These are phyloP conservation scores for Paraphoma chrysanthemicola DNA, from an alignment of 2,329 filamentous ascomycete species.

Conservation along the genomic window DNA sequence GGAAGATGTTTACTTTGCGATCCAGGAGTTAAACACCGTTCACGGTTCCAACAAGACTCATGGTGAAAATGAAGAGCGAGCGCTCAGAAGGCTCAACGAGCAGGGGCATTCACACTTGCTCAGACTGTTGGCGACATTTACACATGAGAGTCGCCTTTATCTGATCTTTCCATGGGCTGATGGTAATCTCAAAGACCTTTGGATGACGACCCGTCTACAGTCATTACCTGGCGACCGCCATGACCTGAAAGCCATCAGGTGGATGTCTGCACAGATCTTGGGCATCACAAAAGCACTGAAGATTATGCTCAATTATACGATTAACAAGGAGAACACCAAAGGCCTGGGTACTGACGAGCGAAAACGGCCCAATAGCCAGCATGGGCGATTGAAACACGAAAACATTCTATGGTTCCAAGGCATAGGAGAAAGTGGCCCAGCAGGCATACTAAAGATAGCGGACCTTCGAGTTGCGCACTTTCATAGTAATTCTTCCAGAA, in stretches of 20 bases:
- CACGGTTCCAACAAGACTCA: neutral
- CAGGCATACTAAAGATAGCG: conserved; percentile 30
- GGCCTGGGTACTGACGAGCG: neutral
- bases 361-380: conserved; percentile 6
- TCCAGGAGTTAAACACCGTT: conserved; percentile 1
- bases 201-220: too few relatives aligned
- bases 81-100: conserved; percentile 2
- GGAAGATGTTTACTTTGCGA: neutral
- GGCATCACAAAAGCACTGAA: conserved; percentile 8
- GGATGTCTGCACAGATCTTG: conserved; percentile 9
- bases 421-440: neutral
- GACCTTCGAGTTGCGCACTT: conserved; percentile 46
- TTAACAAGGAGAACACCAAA: neutral
- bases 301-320: conserved; percentile 8
- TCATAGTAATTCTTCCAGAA: conserved; percentile 39
- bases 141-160: neutral
- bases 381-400: conserved; percentile 18
- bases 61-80: conserved; percentile 3
- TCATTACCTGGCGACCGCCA: neutral
- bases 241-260: neutral
- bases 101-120: conserved; percentile 7
- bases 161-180: conserved; percentile 19
- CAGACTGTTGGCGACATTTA: conserved; percentile 13
- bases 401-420: conserved; percentile 15
- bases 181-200: conserved; percentile 10